Percentiles rank a stretch among this genome's conserved stretches.
Conservation (phyloP, 345 rosid species). For the Noccaea bulbosa region DNA sequence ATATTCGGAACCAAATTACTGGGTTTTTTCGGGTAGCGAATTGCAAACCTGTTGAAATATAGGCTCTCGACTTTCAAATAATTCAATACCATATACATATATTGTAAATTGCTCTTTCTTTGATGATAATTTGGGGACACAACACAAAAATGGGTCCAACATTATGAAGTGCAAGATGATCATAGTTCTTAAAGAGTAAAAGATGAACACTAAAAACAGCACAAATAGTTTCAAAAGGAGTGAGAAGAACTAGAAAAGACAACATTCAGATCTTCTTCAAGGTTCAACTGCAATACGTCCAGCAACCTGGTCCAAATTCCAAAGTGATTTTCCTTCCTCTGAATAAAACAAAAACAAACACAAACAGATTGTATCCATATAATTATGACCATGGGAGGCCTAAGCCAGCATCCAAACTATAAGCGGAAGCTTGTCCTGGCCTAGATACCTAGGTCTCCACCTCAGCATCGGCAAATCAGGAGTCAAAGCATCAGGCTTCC, state of each 20-base stretch:
- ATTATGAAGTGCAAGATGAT: constrained; percentile 14
- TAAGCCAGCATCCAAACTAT: too few species aligned
- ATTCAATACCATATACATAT: too few species aligned
- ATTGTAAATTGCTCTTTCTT: too few species aligned
- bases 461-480: too few species aligned
- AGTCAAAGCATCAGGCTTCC: too few species aligned
- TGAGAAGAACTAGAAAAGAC: constrained; percentile 12
- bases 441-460: too few species aligned
- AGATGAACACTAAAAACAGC: constrained; percentile 25
- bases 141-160: not conserved
- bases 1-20: too few species aligned
- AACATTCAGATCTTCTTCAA: constrained; percentile 25
- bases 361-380: not conserved
- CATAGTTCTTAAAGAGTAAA: constrained; percentile 7
- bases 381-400: too few species aligned
- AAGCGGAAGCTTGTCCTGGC: too few species aligned
- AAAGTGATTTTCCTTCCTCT: constrained; percentile 86
- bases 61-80: too few species aligned
- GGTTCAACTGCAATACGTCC: constrained; percentile 60
- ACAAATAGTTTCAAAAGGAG: constrained; percentile 30
- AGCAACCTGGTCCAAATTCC: constrained; percentile 95
- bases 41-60: too few species aligned
- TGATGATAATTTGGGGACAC: not conserved
- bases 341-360: constrained; percentile 2
- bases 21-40: too few species aligned